Percentiles rank a stretch among this genome's conserved stretches.
Conservation (phyloP, 495 filamentous ascomycete genomes). For the Aspergillus mulundensis region DNA sequence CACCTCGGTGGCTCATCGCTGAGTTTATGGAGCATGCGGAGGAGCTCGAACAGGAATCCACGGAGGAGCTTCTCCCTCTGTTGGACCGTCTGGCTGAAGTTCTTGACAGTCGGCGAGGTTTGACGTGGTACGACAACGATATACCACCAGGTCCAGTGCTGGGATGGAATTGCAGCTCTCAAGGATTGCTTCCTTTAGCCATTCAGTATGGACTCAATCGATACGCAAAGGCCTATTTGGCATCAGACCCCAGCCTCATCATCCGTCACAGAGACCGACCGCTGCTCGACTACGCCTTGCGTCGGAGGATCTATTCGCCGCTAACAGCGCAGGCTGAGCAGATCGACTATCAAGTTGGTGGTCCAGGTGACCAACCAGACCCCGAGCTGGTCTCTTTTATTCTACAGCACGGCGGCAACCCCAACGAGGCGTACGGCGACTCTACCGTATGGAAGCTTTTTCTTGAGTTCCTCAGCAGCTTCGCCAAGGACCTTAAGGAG, state of each 20-base stretch:
- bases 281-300: neutral
- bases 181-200: conserved; percentile 5
- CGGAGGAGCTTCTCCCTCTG: neutral
- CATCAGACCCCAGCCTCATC: neutral
- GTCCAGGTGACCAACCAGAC: neutral
- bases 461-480: neutral
- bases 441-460: neutral
- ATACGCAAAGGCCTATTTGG: neutral
- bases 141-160: neutral
- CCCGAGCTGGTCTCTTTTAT: neutral
- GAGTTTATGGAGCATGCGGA: neutral
- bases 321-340: neutral
- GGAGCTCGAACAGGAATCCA: neutral
- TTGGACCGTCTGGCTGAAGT: neutral
- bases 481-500: neutral
- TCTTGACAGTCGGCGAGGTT: neutral
- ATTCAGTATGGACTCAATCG: neutral
- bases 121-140: neutral
- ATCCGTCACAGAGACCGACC: conserved; percentile 2
- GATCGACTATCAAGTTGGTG: neutral
- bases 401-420: neutral
- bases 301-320: neutral
- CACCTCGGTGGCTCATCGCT: neutral
- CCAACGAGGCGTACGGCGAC: neutral
- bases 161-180: conserved; percentile 14